A percentile compares a stretch with the other conserved stretches of the same genome.
Conservation (phyloP, 768 basidiomycete species). For the Phlegmacium glaucopus region DNA sequence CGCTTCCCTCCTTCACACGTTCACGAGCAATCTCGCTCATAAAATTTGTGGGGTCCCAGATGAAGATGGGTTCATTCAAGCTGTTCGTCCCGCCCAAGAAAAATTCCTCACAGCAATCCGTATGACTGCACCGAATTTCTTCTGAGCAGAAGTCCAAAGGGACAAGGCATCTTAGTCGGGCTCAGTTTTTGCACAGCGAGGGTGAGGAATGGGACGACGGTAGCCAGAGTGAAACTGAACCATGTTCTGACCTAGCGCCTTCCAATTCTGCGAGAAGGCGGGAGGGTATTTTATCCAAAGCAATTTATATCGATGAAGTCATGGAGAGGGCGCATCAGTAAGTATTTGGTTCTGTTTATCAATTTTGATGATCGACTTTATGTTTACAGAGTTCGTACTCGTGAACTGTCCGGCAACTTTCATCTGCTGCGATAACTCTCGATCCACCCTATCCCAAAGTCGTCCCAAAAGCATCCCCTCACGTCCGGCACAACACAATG, state of each 20-base stretch:
- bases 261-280: neutral
- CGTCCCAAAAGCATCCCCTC: no score
- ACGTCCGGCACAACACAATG: no score
- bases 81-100: conserved; percentile 46
- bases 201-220: conserved; percentile 12
- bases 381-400: no score
- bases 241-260: neutral
- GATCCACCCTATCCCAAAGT: no score
- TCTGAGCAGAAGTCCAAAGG: conserved; percentile 30
- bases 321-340: no score
- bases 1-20: conserved; percentile 41
- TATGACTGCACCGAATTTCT: conserved; percentile 57
- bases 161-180: no score
- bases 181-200: no score
- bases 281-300: neutral
- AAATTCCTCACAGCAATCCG: conserved; percentile 47
- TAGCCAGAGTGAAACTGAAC: conserved; percentile 3
- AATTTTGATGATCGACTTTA: no score
- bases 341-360: no score
- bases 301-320: conserved; percentile 52
- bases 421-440: no score
- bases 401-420: no score
- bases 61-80: conserved; percentile 52
- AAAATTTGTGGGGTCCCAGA: conserved; percentile 54
- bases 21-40: conserved; percentile 39